These are phyloP conservation scores for Tetratostichococcus sp. DNA, from an alignment of 139 green algal genomes.

Conservation along the genomic window DNA sequence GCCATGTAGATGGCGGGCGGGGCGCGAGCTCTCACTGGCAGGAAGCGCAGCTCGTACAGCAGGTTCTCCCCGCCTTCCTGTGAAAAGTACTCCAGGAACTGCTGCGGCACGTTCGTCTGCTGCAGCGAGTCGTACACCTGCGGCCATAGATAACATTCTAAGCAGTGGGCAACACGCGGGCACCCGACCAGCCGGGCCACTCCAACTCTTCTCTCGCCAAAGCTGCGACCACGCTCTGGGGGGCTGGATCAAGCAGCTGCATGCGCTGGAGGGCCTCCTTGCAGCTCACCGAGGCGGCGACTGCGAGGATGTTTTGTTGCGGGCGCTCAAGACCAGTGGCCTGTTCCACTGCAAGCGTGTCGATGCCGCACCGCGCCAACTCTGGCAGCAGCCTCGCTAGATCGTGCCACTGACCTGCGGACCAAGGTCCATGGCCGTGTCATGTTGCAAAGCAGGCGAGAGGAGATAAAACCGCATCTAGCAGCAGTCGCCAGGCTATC, in stretches of 20 bases:
- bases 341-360: conserved; percentile 48
- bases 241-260: too few species aligned
- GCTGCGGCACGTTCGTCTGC: conserved; percentile 15
- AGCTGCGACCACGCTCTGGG: too few species aligned
- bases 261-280: too few species aligned
- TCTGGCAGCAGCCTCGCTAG: conserved; percentile 62
- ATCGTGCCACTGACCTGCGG: conserved; percentile 59
- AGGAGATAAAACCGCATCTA: too few species aligned
- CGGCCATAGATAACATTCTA: too few species aligned
- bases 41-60: conserved; percentile 68
- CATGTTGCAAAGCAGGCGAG: too few species aligned
- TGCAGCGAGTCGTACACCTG: conserved; percentile 64
- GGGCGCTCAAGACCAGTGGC: conserved; percentile 60
- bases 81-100: conserved; percentile 49
- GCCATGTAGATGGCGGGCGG: conserved; percentile 35
- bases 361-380: conserved; percentile 49
- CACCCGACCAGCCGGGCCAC: not conserved
- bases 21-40: conserved; percentile 26
- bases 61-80: conserved; percentile 33
- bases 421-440: too few species aligned
- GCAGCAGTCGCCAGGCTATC: too few species aligned
- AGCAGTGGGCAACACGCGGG: too few species aligned
- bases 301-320: conserved; percentile 60
- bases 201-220: too few species aligned
- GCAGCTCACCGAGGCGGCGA: conserved; percentile 25